These are phyloP conservation scores for Thecaphora thlaspeos DNA, from an alignment of 1,284 basidiomycete genomes.

Conservation along the genomic window DNA sequence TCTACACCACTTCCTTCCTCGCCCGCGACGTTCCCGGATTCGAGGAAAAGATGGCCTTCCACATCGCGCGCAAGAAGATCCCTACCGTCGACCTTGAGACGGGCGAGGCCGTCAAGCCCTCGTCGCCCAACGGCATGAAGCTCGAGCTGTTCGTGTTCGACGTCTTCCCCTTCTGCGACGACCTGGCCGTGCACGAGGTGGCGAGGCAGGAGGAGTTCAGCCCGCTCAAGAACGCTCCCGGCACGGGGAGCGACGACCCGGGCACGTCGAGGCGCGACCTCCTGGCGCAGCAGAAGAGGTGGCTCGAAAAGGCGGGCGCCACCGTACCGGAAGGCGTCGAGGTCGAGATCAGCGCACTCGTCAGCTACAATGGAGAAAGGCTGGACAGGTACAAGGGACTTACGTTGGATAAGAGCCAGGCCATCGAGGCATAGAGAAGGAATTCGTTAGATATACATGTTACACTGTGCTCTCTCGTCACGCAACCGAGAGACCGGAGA, in stretches of 20 bases:
- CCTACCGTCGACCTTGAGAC: constrained; percentile 66
- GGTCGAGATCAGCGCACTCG: constrained; percentile 84
- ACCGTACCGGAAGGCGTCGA: constrained; percentile 70
- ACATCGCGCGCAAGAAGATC: constrained; percentile 98
- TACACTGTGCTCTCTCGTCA: too few species aligned
- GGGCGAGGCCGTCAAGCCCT: constrained; percentile 69
- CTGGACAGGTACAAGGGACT: constrained; percentile 77
- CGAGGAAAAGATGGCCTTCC: constrained; percentile 87
- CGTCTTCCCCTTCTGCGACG: constrained; percentile 84
- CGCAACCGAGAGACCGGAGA: too few species aligned
- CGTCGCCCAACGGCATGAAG: constrained; percentile 96
- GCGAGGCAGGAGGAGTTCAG: constrained; percentile 87
- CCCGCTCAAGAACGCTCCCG: constrained; percentile 94
- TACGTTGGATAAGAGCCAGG: constrained; percentile 63
- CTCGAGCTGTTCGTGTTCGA: constrained; percentile 98
- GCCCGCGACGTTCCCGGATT: constrained; percentile 72
- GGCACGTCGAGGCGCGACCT: constrained; percentile 86
- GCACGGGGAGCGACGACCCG: constrained; percentile 88
- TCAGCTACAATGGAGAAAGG: constrained; percentile 89
- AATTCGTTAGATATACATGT: too few species aligned
- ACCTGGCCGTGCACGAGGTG: constrained; percentile 85
- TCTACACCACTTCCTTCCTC: constrained; percentile 88
- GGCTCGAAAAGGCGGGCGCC: constrained; percentile 78
- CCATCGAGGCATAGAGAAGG: constrained; percentile 25
- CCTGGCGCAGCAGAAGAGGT: constrained; percentile 82